These are phyloP conservation scores for Hibiscus mutabilis DNA, from an alignment of 345 rosid genomes.

Conservation along the genomic window DNA sequence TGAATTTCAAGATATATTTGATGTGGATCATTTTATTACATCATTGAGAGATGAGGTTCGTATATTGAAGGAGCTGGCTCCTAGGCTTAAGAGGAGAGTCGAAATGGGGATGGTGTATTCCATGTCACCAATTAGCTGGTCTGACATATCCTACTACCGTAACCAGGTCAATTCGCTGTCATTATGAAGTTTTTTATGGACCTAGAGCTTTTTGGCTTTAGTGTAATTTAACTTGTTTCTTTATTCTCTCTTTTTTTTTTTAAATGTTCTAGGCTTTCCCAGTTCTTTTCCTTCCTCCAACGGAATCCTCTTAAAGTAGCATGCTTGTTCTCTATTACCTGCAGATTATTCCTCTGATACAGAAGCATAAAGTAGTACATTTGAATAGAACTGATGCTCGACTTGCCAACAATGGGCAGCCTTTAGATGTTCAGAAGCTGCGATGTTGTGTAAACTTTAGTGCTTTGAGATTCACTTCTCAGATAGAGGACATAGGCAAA, in stretches of 20 bases:
- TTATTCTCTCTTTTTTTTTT: not conserved
- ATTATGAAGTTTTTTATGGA: not conserved
- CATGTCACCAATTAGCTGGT: conserved; percentile 89
- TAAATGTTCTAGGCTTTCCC: not conserved
- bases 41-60: conserved; percentile 84
- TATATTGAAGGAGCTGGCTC: conserved; percentile 74
- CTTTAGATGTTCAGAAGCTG: conserved; percentile 78
- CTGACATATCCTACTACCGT: conserved; percentile 69
- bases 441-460: conserved; percentile 87
- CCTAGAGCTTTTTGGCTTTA: not conserved
- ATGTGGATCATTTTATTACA: conserved; percentile 71
- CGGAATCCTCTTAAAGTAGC: not conserved
- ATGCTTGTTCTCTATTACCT: not conserved
- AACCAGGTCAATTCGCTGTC: conserved; percentile 39
- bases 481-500: conserved; percentile 87
- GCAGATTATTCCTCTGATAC: conserved; percentile 91
- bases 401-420: conserved; percentile 75
- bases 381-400: conserved; percentile 88
- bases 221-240: not conserved
- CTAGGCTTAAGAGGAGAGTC: conserved; percentile 59
- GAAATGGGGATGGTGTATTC: conserved; percentile 51
- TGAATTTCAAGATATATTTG: conserved; percentile 82
- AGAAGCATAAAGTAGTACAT: conserved; percentile 77
- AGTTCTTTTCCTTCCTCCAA: not conserved
- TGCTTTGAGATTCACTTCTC: conserved; percentile 81